phyloP scores from a whole-genome alignment of 139 green algal genomes.

The Marvania coccoides region DNA sequence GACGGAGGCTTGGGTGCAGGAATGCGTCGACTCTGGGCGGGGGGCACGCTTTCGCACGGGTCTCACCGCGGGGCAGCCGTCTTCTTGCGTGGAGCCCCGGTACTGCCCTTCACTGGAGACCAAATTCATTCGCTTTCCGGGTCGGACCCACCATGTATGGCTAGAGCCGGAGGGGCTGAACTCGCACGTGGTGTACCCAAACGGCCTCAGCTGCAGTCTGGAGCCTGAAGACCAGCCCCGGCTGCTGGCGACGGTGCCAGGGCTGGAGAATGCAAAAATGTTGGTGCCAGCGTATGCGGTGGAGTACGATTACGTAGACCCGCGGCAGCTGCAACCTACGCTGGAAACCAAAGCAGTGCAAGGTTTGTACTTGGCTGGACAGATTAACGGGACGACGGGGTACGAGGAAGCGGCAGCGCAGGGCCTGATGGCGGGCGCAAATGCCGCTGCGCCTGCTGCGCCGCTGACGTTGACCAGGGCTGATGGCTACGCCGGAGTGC shows the following conservation, averaged over 20 bases:
- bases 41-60: constrained; percentile 7
- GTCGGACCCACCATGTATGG: constrained; percentile 51
- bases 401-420: constrained; percentile 60
- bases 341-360: constrained; percentile 35
- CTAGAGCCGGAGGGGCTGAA: constrained; percentile 51
- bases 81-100: constrained; percentile 29
- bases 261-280: constrained; percentile 34
- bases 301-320: constrained; percentile 62
- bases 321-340: constrained; percentile 34
- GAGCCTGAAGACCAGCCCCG: constrained; percentile 37
- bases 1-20: constrained; percentile 31
- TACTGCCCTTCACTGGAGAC: constrained; percentile 56
- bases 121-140: constrained; percentile 46
- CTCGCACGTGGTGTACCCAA: constrained; percentile 48
- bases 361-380: constrained; percentile 51
- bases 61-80: not conserved
- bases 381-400: constrained; percentile 60
- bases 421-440: constrained; percentile 47
- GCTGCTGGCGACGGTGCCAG: constrained; percentile 43
- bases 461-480: constrained; percentile 30
- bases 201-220: constrained; percentile 45
- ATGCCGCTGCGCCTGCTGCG: constrained; percentile 35
- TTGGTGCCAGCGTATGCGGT: constrained; percentile 41
- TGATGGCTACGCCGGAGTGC: constrained; percentile 43
- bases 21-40: constrained; percentile 21